Evolutionary conservation across 352 stramenopile genomes (phyloP).

Genomic region (Pythium phragmiticola): DNA sequence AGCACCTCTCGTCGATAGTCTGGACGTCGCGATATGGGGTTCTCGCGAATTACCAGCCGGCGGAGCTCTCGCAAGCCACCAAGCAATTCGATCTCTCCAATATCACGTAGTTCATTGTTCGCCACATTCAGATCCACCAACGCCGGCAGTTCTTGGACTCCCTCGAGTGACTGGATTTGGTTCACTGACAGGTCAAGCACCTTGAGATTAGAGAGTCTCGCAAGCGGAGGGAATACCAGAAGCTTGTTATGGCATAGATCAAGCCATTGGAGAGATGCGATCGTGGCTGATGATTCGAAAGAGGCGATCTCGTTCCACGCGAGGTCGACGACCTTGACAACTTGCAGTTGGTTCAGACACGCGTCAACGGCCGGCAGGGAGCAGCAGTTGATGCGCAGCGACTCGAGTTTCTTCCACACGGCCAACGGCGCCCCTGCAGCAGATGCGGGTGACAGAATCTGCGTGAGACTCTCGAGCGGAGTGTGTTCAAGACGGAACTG

Average conservation of each 20-base stretch:
- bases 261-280: constrained; percentile 41
- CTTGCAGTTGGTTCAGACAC: constrained; percentile 51
- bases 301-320: constrained; percentile 68
- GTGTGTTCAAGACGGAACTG: constrained; percentile 75
- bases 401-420: constrained; percentile 47
- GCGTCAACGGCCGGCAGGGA: constrained; percentile 44
- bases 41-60: constrained; percentile 63
- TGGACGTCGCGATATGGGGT: constrained; percentile 62
- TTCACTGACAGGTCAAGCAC: constrained; percentile 74
- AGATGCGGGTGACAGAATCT: constrained; percentile 40
- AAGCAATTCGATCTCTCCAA: constrained; percentile 59
- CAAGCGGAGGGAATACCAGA: constrained; percentile 38
- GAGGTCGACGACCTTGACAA: constrained; percentile 51
- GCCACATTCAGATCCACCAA: constrained; percentile 70
- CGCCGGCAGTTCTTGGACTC: constrained; percentile 41
- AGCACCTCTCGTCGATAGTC: constrained; percentile 82
- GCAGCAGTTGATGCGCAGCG: constrained; percentile 73
- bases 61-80: constrained; percentile 38
- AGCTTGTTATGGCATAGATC: constrained; percentile 78
- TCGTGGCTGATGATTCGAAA: constrained; percentile 35
- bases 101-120: constrained; percentile 55
- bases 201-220: constrained; percentile 37
- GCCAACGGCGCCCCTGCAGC: not conserved
- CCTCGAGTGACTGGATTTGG: constrained; percentile 49
- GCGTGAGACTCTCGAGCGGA: constrained; percentile 37